A percentile compares a stretch with the other conserved stretches of the same genome.
Evolutionary conservation across 1,284 basidiomycete species (phyloP).

Genomic region (Cerrena zonata): DNA sequence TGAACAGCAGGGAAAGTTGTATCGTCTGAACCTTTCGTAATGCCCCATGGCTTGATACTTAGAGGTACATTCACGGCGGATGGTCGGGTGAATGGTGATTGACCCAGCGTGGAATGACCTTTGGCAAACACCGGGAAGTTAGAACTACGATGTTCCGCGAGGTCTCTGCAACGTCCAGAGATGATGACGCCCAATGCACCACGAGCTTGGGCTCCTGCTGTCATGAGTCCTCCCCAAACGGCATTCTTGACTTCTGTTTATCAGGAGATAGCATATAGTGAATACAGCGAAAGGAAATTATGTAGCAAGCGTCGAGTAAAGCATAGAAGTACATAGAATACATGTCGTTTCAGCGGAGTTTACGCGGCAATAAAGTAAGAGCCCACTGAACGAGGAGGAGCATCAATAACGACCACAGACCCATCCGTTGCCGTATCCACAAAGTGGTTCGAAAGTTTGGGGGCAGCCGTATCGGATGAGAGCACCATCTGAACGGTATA

Average conservation of each 20-base stretch:
- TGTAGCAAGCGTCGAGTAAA: background rate
- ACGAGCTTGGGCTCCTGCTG: constrained; percentile 70
- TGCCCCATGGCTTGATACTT: constrained; percentile 44
- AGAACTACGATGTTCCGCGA: constrained; percentile 67
- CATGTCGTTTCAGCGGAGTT: constrained; percentile 11
- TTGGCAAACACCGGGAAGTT: constrained; percentile 76
- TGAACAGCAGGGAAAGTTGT: constrained; percentile 48
- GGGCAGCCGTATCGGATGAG: constrained; percentile 53
- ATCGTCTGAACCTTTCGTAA: constrained; percentile 21
- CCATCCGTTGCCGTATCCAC: constrained; percentile 73
- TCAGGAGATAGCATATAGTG: background rate
- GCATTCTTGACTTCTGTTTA: constrained; percentile 70
- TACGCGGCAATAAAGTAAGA: constrained; percentile 9
- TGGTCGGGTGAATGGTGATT: constrained; percentile 81
- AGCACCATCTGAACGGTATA: constrained; percentile 89
- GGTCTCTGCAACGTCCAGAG: constrained; percentile 78
- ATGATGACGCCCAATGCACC: constrained; percentile 73
- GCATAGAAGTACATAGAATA: constrained; percentile 1
- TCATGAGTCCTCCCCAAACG: constrained; percentile 90
- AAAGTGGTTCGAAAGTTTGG: constrained; percentile 72
- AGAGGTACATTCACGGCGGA: constrained; percentile 75
- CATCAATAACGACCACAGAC: constrained; percentile 72
- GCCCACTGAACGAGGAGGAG: constrained; percentile 58
- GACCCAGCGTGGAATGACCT: constrained; percentile 81
- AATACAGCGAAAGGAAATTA: background rate